A percentile compares a stretch with the other conserved stretches of the same genome.
These are phyloP conservation scores for Musa acuminata DNA, from an alignment of 176 grass and related monocot species.

Conservation along the genomic window DNA sequence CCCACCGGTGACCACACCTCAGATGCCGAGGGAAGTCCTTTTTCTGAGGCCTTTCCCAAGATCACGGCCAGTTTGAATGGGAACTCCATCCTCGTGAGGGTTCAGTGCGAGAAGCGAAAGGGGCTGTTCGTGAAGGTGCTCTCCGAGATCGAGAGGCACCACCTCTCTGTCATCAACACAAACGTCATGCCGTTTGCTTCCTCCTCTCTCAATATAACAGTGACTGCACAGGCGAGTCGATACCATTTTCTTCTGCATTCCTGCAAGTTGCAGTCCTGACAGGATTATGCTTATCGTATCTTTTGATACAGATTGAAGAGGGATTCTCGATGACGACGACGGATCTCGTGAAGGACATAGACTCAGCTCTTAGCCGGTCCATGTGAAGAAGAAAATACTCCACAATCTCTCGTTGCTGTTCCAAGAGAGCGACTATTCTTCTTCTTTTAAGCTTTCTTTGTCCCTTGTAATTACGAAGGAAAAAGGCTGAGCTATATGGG, in stretches of 20 bases:
- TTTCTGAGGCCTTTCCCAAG: slow-evolving; percentile 33
- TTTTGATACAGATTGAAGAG: slow-evolving; percentile 47
- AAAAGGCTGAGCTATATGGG: too few species aligned
- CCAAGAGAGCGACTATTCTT: too few species aligned
- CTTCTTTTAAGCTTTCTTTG: too few species aligned
- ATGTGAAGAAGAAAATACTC: slow-evolving; percentile 23
- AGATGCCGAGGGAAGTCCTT: too few species aligned
- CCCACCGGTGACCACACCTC: slow-evolving; percentile 23
- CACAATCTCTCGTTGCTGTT: too few species aligned
- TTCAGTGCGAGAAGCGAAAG: slow-evolving; percentile 85
- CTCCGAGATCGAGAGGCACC: slow-evolving; percentile 49
- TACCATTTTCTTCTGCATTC: too few species aligned
- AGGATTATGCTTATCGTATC: neutral
- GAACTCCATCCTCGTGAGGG: slow-evolving; percentile 60
- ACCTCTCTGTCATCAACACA: slow-evolving; percentile 78
- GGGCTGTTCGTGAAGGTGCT: slow-evolving; percentile 60
- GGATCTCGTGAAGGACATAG: slow-evolving; percentile 84
- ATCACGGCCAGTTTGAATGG: slow-evolving; percentile 74
- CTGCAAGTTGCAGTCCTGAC: too few species aligned
- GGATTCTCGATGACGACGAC: slow-evolving; percentile 74
- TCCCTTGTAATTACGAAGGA: too few species aligned
- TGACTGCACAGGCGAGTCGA: slow-evolving; percentile 54
- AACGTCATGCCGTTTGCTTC: slow-evolving; percentile 81
- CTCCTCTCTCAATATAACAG: slow-evolving; percentile 74
- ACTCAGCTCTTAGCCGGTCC: slow-evolving; percentile 56